These are phyloP conservation scores for Fulvia fulva DNA, from an alignment of 2,329 filamentous ascomycete species.

Conservation along the genomic window DNA sequence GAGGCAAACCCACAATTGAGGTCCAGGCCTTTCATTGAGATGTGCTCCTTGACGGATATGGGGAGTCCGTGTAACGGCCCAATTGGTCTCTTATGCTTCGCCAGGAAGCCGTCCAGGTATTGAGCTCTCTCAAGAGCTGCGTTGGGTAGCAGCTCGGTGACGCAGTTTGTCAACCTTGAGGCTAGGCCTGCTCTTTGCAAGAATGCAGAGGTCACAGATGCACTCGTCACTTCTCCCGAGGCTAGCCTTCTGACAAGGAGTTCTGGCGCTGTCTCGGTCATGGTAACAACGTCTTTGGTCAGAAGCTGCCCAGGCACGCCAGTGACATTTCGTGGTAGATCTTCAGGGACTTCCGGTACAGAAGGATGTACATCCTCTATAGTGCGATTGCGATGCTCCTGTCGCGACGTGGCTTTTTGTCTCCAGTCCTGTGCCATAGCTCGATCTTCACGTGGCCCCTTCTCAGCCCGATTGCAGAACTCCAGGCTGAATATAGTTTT, in stretches of 20 bases:
- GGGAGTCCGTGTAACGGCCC: conserved; percentile 52
- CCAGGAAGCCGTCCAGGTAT: conserved; percentile 40
- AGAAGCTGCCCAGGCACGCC: conserved; percentile 45
- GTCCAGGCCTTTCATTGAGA: conserved; percentile 48
- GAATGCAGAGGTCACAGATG: conserved; percentile 51
- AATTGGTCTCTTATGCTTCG: conserved; percentile 35
- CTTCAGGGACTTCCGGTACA: conserved; percentile 35
- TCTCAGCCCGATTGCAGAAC: neutral
- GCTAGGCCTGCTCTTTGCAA: conserved; percentile 53
- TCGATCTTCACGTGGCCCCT: neutral
- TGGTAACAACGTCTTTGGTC: conserved; percentile 44
- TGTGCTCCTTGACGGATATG: conserved; percentile 50
- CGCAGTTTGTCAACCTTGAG: conserved; percentile 48
- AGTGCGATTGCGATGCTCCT: conserved; percentile 45
- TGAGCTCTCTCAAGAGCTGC: conserved; percentile 38
- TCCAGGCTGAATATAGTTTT: neutral
- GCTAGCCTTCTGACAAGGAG: conserved; percentile 42
- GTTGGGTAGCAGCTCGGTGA: conserved; percentile 41
- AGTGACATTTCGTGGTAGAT: conserved; percentile 45
- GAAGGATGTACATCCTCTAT: conserved; percentile 41
- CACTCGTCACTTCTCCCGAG: conserved; percentile 32
- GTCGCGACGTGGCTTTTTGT: conserved; percentile 44
- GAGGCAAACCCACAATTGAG: conserved; percentile 49
- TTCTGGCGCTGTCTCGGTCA: conserved; percentile 49
- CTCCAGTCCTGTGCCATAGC: conserved; percentile 37